These are phyloP conservation scores for Ceratorhiza oryzae-sativae DNA, from an alignment of 1,284 basidiomycete genomes.

Conservation along the genomic window DNA sequence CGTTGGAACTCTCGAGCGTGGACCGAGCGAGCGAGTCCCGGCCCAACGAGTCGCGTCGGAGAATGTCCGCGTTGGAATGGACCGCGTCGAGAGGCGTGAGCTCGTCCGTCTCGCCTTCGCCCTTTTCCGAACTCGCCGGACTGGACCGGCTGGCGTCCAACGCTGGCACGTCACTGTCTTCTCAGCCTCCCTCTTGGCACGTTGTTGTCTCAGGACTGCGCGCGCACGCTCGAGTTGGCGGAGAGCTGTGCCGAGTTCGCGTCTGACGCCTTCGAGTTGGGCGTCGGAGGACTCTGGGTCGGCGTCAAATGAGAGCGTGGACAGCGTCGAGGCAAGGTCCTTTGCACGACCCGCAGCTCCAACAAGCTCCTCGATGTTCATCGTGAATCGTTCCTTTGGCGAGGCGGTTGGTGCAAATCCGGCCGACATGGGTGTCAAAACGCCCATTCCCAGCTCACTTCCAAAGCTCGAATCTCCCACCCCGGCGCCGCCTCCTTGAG, in stretches of 20 bases:
- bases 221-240: conserved; percentile 80
- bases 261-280: conserved; percentile 69
- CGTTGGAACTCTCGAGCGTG: conserved; percentile 16
- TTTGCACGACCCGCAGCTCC: neutral
- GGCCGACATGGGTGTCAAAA: conserved; percentile 11
- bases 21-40: neutral
- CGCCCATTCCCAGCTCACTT: neutral
- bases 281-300: conserved; percentile 59
- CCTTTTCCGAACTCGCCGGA: conserved; percentile 37
- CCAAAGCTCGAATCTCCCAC: conserved; percentile 48
- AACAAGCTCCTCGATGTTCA: conserved; percentile 4
- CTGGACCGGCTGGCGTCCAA: conserved; percentile 35
- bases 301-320: conserved; percentile 46
- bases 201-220: conserved; percentile 60
- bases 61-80: conserved; percentile 40
- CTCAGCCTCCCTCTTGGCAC: conserved; percentile 29
- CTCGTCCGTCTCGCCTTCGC: conserved; percentile 6
- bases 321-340: conserved; percentile 14
- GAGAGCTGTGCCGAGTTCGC: conserved; percentile 73
- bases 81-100: conserved; percentile 27
- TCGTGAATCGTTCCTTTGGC: conserved; percentile 17
- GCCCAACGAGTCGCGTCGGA: conserved; percentile 2
- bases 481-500: conserved; percentile 57
- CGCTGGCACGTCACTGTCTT: conserved; percentile 15
- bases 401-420: conserved; percentile 13